Conservation (phyloP, 352 stramenopile genomes). For the Phytophthora tentaculata region DNA sequence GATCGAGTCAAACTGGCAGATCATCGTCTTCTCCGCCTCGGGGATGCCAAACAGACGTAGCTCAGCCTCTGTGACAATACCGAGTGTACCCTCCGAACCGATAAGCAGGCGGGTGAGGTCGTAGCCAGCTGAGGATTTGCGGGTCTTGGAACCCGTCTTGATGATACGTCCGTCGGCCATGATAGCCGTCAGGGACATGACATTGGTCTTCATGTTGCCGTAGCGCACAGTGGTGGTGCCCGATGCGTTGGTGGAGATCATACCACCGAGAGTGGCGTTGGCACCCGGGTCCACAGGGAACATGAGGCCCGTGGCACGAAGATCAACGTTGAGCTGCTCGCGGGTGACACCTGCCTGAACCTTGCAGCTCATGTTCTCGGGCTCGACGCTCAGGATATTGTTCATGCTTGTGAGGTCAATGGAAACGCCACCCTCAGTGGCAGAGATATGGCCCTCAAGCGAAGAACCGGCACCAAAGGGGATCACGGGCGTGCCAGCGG, state of each 20-base stretch:
- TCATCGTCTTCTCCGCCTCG: constrained; percentile 89
- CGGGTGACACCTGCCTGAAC: constrained; percentile 95
- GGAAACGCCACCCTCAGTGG: constrained; percentile 89
- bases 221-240: constrained; percentile 93
- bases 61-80: constrained; percentile 94
- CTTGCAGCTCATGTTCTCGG: constrained; percentile 90
- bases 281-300: constrained; percentile 98
- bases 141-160: constrained; percentile 90
- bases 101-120: constrained; percentile 96
- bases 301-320: constrained; percentile 90
- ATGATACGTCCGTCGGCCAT: constrained; percentile 90
- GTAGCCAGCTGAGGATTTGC: constrained; percentile 98
- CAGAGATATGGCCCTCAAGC: constrained; percentile 96
- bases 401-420: constrained; percentile 92
- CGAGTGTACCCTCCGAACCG: constrained; percentile 95
- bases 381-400: constrained; percentile 67
- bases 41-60: constrained; percentile 95
- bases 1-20: constrained; percentile 94
- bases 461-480: constrained; percentile 93
- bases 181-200: constrained; percentile 93
- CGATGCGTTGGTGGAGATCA: constrained; percentile 92
- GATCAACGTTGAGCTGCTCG: constrained; percentile 90
- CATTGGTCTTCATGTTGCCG: constrained; percentile 97
- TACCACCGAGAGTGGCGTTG: constrained; percentile 96
- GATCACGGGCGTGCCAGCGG: constrained; percentile 90